Evolutionary conservation across 129 eudicot genomes (phyloP).

Genomic region (Flaveria trinervia): DNA sequence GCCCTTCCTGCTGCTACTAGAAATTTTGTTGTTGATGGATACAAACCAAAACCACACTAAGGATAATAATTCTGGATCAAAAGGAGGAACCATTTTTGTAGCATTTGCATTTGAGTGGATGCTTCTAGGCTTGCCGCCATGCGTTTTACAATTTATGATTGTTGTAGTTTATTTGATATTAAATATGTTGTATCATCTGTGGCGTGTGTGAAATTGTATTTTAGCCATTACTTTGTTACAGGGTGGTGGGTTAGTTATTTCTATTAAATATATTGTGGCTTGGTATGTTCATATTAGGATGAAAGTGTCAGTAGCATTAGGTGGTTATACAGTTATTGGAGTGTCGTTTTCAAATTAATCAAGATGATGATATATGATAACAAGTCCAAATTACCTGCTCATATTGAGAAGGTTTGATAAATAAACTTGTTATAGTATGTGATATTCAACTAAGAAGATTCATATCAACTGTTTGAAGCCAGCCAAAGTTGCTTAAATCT

Average conservation of each 20-base stretch:
- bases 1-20: slow-evolving; percentile 21
- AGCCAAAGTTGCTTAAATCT: too few species aligned
- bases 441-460: too few species aligned
- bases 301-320: not conserved
- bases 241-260: not conserved
- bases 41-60: slow-evolving; percentile 17
- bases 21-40: slow-evolving; percentile 16
- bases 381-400: too few species aligned
- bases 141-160: not conserved
- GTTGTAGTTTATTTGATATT: not conserved
- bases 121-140: not conserved
- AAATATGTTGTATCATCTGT: not conserved
- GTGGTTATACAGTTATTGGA: too few species aligned
- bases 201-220: not conserved
- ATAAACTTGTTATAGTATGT: not conserved
- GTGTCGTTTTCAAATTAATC: too few species aligned
- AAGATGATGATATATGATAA: too few species aligned
- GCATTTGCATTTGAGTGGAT: slow-evolving; percentile 9
- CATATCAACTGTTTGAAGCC: too few species aligned
- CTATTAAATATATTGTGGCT: slow-evolving; percentile 1
- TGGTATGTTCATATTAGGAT: not conserved
- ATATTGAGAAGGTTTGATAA: too few species aligned
- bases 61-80: not conserved
- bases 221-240: not conserved
- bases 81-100: not conserved